Base-by-base conservation (phyloP, 2,329 filamentous ascomycete species). In the Botrytis elliptica region DNA sequence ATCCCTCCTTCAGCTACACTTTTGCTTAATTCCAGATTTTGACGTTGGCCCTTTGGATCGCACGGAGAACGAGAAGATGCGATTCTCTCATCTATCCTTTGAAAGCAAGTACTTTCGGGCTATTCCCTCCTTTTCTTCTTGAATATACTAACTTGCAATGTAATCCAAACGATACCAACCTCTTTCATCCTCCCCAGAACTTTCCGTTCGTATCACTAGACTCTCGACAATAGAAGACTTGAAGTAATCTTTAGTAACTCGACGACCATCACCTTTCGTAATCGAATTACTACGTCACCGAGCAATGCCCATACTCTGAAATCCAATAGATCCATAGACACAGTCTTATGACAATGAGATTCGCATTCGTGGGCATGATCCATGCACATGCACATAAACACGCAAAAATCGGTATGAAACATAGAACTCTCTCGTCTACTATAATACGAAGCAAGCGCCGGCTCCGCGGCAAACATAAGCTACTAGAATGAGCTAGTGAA, bases 81-180 rank as follows among this genome's bases (percentile, higher is more conserved):
- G 36, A 38, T 25, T 18, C 5, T 42, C 60, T 42, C 36, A 8
- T 7, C 7, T 36, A n/a, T 16, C 10, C 5, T 62, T 36, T 14
- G 3, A 20, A 42, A 63, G 36, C 5, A 38, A 33, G 5, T 38
- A 14, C 5, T 38, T 7, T 57, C 33, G 59, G 3, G 4, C 29
- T 44, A 7, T 2, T 12, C 33, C 12, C 5, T 5, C 38, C 7
- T 5, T 12, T 38, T 4, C 2, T 12, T 1, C 5, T 2, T 38
- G 7, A 22, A 14, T 16, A 10, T 38, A 25, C 4, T 38, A 10
- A 10, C 4, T 62, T 25, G 3, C 25, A 8, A 7, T 25, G 10
- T 4, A 38, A 38, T 22, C 20, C 25, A 25, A 1, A 25, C 36
- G 5, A 63, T 40, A 3, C 0, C 25, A 64, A n/a, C 12, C 36